These are phyloP conservation scores for Antitrichia curtipendula DNA, from an alignment of 225 moss, liverwort and hornwort species.

Conservation along the genomic window DNA sequence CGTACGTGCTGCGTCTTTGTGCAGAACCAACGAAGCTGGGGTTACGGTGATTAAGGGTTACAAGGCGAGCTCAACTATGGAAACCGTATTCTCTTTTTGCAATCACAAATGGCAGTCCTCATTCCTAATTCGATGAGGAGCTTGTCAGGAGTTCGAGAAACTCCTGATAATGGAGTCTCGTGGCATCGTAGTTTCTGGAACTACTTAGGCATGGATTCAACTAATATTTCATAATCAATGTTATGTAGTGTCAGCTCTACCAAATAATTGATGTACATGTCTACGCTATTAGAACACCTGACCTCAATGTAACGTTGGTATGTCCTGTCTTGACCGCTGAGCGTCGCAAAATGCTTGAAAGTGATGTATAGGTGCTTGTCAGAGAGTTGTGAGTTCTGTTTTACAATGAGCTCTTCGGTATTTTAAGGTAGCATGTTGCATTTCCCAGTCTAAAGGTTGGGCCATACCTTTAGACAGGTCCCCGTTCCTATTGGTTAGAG, in stretches of 20 bases:
- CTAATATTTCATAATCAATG: neutral
- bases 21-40: conserved; percentile 31
- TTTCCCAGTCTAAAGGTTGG: neutral
- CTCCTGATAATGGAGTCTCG: neutral
- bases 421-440: neutral
- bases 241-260: neutral
- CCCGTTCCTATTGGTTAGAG: too few species aligned
- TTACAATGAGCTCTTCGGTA: neutral
- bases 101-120: neutral
- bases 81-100: neutral
- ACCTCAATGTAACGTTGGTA: neutral
- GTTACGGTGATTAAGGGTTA: neutral
- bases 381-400: neutral
- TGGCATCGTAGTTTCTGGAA: neutral
- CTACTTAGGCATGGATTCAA: neutral
- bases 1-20: neutral
- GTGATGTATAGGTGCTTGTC: neutral
- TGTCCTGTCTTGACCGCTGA: neutral
- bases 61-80: neutral
- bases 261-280: neutral
- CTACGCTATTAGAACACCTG: neutral
- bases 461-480: too few species aligned
- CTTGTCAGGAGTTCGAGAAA: neutral
- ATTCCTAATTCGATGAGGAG: neutral
- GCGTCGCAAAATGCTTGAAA: neutral